Evolutionary conservation across 2,329 filamentous ascomycete genomes (phyloP), one percentile per base, ranked within the genome.

Genomic region (Apiospora pterosperma): DNA sequence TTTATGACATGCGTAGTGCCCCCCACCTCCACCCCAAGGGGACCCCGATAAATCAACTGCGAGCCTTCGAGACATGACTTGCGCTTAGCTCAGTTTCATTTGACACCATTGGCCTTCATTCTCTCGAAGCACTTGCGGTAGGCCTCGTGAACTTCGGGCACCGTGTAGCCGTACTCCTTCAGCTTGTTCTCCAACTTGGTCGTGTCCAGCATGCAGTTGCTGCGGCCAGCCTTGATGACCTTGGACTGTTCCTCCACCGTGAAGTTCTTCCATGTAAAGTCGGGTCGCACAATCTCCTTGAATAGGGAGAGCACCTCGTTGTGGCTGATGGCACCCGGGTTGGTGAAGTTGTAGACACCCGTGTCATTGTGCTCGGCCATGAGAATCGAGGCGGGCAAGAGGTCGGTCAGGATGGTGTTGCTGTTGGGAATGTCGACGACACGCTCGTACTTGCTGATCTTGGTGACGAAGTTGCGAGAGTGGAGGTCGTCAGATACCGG

Each of bases 291-390:
- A 68, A 88, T 86, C 67, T 90, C 82, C 70, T 83, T 84, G 78
- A 90, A 90, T 48, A 91, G 78, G 2, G 77, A 70, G 42, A 91
- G 79, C 7, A 91, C 87, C 76, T 90, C 87, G 74, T 90, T 90
- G 77, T 90, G 88, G n/a, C 86, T 88, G 74, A 91, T 90, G 67
- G 87, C 85, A 14, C 88, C 88, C 0, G 88, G 88, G 77, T 90
- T 91, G 66, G 88, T 90, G 75, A 90, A 90, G 78, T 91, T 91
- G 77, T 88, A 90, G 69, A 91, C 79, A 21, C 88, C 88, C 1
- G 82, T 85, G 48, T 90, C 88, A 44, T 79, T 77, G 76, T 88
- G 81, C 74, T 89, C 85, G 34, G 88, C 84, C 68, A 90, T 77
- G 58, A 88, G 73, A 66, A 90, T 80, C 2, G 86, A 84, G 14